Evolutionary conservation across 345 rosid species (phyloP), one percentile per base, ranked within the genome.

Genomic region (Pistacia atlantica): DNA sequence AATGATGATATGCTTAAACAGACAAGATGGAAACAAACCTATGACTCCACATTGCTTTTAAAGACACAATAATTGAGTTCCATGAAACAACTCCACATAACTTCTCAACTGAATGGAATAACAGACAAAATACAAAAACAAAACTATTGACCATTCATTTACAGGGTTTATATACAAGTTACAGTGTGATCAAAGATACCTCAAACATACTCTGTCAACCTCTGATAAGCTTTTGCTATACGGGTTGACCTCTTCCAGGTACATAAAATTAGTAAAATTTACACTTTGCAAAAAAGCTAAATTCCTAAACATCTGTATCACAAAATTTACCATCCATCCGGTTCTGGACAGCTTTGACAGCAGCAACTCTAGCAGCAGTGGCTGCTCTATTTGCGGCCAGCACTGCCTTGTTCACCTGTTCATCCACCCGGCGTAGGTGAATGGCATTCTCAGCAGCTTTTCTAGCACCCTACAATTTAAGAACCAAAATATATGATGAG

Each of bases 301-400:
- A 37, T 58, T 37, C 78, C 66, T 65, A 80, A 22, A 84, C 84
- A 77, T 82, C 83, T 66, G 78, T 79, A 69, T 89, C 91, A 80
- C 97, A 95, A 91, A 95, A 95, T 84, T 88, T 91, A 80, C 94
- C 94, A 58, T 91, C 98, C 87, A 93, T 87, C 64, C 83, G 91
- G 80, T 91, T 95, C 84, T 91, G 99, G 81, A 93, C 99, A 37
- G 98, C 99, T 88, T 87, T 92, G 42, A 95, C 88, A 0, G 99
- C 97, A 33, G 98, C 98, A 70, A 93, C 98, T 86, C 99, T 87
- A 12, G 99, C 98, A 37, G 99, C 99, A 13, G 97, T 89, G 28
- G 97, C 98, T 4, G 98, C 97, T 58, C 91, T 84, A 68, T 92
- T 95, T 18, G 99, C 99, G 16, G 88, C 93, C 63, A 74, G 74